These are phyloP conservation scores for Cytidiella melzeri DNA, from an alignment of 768 basidiomycete genomes.

Conservation along the genomic window DNA sequence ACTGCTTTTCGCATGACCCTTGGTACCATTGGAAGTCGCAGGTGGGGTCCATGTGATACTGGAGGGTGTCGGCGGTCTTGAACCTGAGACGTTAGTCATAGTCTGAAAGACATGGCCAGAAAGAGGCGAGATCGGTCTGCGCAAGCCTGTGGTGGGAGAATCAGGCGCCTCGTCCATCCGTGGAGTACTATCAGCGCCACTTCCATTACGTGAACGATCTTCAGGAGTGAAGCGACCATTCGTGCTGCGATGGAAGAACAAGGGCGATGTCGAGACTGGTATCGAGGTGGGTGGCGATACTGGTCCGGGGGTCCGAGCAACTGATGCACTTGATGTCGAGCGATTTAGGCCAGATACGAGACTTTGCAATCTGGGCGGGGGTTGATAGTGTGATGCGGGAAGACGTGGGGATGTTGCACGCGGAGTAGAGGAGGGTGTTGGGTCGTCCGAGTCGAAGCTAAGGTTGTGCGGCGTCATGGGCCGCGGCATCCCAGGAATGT, in stretches of 20 bases:
- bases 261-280: conserved; percentile 29
- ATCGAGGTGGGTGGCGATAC: conserved; percentile 38
- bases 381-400: conserved; percentile 26
- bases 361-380: conserved; percentile 31
- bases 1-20: conserved; percentile 48
- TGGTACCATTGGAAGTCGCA: conserved; percentile 25
- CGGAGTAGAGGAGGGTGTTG: conserved; percentile 66
- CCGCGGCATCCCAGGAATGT: conserved; percentile 85
- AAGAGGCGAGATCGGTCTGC: conserved; percentile 70
- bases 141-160: conserved; percentile 49
- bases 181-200: conserved; percentile 7
- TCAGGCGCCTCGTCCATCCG: conserved; percentile 24
- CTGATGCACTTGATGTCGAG: conserved; percentile 53
- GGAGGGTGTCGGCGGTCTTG: conserved; percentile 57
- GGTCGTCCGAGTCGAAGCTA: conserved; percentile 61
- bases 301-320: conserved; percentile 37
- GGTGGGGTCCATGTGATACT: conserved; percentile 65
- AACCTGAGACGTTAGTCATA: conserved; percentile 39
- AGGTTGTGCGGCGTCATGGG: conserved; percentile 84
- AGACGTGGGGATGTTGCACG: conserved; percentile 66
- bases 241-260: conserved; percentile 53
- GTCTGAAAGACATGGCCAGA: conserved; percentile 56
- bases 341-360: conserved; percentile 35
- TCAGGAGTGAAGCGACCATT: conserved; percentile 68
- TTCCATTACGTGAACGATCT: conserved; percentile 23